Percentiles rank a stretch among this genome's conserved stretches.
These are phyloP conservation scores for Pisolithus tinctorius DNA, from an alignment of 768 basidiomycete species.

Conservation along the genomic window DNA sequence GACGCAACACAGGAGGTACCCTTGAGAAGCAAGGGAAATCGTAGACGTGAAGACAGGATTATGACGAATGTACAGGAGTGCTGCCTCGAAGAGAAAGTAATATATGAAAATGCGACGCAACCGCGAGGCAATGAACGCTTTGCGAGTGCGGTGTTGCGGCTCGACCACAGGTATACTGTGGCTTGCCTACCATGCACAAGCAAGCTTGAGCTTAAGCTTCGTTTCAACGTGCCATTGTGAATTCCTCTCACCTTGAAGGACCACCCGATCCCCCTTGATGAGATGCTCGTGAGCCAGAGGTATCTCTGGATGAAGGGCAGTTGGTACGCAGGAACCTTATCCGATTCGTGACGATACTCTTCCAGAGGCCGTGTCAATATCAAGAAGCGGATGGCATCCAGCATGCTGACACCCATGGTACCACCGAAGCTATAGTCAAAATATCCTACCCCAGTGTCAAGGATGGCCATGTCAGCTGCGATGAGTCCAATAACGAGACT, in stretches of 20 bases:
- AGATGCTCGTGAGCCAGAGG: neutral
- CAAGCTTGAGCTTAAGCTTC: neutral
- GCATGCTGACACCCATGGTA: neutral
- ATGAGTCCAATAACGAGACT: neutral
- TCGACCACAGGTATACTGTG: neutral
- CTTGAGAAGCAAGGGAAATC: neutral
- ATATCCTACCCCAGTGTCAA: neutral
- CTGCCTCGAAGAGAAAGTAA: neutral
- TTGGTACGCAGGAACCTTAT: neutral
- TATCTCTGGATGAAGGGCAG: neutral
- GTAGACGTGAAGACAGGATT: conserved; percentile 1
- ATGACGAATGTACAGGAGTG: neutral
- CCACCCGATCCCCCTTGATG: neutral
- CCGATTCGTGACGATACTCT: neutral
- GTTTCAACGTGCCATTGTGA: neutral
- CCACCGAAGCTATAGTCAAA: too few species aligned
- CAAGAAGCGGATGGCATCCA: neutral
- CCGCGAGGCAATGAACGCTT: neutral
- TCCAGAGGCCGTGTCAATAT: neutral
- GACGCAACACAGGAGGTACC: neutral
- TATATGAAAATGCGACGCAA: neutral
- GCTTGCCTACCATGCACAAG: neutral
- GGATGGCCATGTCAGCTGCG: neutral
- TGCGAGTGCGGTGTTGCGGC: neutral
- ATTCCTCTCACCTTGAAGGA: neutral